These are phyloP conservation scores for Mycosphaerelloides madeirae DNA, from an alignment of 2,329 filamentous ascomycete species.

Conservation along the genomic window DNA sequence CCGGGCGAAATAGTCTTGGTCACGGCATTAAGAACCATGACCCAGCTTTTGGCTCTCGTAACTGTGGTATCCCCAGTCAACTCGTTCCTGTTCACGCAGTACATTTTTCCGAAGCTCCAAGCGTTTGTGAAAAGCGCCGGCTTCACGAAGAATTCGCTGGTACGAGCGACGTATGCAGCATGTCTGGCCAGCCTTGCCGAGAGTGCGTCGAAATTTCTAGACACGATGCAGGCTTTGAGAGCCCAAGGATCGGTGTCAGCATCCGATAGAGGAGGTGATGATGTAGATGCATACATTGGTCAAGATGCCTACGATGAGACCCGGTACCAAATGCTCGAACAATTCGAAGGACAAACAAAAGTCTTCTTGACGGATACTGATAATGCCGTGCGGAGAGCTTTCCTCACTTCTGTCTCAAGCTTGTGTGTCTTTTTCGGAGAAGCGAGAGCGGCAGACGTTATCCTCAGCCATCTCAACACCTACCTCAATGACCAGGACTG, in stretches of 20 bases:
- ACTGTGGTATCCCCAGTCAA: slow-evolving; percentile 76
- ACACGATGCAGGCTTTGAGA: slow-evolving; percentile 82
- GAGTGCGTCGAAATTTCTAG: slow-evolving; percentile 78
- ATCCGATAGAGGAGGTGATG: slow-evolving; percentile 71
- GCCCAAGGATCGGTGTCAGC: slow-evolving; percentile 76
- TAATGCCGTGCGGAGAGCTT: slow-evolving; percentile 80
- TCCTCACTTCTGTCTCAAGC: slow-evolving; percentile 84
- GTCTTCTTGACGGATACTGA: slow-evolving; percentile 82
- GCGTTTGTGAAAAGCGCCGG: slow-evolving; percentile 52
- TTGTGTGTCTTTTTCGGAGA: slow-evolving; percentile 94
- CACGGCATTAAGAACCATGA: slow-evolving; percentile 77
- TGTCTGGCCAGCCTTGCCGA: slow-evolving; percentile 84
- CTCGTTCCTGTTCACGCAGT: slow-evolving; percentile 63
- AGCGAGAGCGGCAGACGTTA: slow-evolving; percentile 88
- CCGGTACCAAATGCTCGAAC: slow-evolving; percentile 72
- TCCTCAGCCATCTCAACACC: slow-evolving; percentile 91
- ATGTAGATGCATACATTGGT: slow-evolving; percentile 54
- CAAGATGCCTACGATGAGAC: slow-evolving; percentile 71
- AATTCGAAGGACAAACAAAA: slow-evolving; percentile 86
- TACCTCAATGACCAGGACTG: slow-evolving; percentile 96
- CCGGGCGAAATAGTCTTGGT: slow-evolving; percentile 79
- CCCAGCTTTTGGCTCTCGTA: slow-evolving; percentile 82
- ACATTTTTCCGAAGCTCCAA: slow-evolving; percentile 57
- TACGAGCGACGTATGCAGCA: slow-evolving; percentile 87
- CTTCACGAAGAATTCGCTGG: slow-evolving; percentile 53